These are phyloP conservation scores for Nothopassalora personata DNA, from an alignment of 2,329 filamentous ascomycete genomes.

Conservation along the genomic window DNA sequence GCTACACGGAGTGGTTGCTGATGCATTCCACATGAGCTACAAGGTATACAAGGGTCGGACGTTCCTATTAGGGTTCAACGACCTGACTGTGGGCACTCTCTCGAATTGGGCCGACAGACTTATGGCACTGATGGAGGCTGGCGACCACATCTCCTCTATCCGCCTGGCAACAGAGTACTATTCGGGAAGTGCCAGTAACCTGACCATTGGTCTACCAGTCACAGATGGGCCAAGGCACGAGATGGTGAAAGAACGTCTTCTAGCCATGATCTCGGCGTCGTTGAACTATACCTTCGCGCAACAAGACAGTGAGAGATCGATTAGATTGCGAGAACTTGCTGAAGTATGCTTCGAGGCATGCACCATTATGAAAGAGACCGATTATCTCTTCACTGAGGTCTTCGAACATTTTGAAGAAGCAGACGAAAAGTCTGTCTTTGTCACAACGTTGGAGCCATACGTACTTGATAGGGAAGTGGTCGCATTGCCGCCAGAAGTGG, in stretches of 20 bases:
- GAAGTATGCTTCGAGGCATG: slow-evolving; percentile 81
- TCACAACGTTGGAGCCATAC: slow-evolving; percentile 82
- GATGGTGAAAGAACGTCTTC: slow-evolving; percentile 79
- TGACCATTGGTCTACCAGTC: slow-evolving; percentile 89
- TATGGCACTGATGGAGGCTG: slow-evolving; percentile 89
- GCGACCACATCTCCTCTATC: slow-evolving; percentile 92
- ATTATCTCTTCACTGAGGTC: slow-evolving; percentile 85
- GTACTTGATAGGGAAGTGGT: slow-evolving; percentile 74
- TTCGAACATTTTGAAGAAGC: slow-evolving; percentile 86
- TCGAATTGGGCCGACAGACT: slow-evolving; percentile 97
- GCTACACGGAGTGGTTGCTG: slow-evolving; percentile 92
- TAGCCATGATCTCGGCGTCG: slow-evolving; percentile 91
- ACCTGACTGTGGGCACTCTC: slow-evolving; percentile 81
- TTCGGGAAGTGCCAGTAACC: slow-evolving; percentile 81
- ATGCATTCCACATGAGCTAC: slow-evolving; percentile 98
- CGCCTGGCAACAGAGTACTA: slow-evolving; percentile 89
- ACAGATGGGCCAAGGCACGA: slow-evolving; percentile 68
- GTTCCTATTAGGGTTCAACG: slow-evolving; percentile 90
- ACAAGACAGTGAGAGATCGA: slow-evolving; percentile 48
- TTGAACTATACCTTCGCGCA: slow-evolving; percentile 76
- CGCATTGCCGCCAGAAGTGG: slow-evolving; percentile 70
- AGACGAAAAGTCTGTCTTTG: slow-evolving; percentile 66
- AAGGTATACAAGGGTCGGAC: slow-evolving; percentile 89
- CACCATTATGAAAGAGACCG: slow-evolving; percentile 66
- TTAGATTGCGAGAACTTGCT: slow-evolving; percentile 70